Evolutionary conservation across 139 green algal genomes (phyloP), one percentile per base, ranked within the genome.

Genomic region (Tetradesmus lagerheimii): DNA sequence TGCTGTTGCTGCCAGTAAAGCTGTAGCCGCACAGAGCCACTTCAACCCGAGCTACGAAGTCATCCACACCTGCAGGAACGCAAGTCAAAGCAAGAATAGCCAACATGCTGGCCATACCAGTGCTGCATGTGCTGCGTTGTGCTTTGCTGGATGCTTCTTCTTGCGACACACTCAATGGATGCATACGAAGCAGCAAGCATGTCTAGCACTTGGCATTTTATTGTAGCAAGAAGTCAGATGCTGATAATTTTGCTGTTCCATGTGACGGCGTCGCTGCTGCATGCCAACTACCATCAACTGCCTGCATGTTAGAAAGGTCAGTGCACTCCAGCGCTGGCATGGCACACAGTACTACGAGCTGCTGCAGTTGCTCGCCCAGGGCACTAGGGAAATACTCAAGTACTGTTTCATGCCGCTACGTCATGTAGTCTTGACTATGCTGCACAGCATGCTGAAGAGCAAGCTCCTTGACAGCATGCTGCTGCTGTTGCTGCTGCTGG

Each of bases 1-100:
- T 98, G 31, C 92, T 94, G 93, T 98, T 98, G 79, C 96, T 93
- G 38, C 93, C 92, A 34, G 89, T 96, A 92, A 98, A 97, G 79
- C 96, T 96, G 64, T 93, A 96, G 35, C 90, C 91, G 57, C 86
- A 94, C 4, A 98, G 93, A 2, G 93, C 94, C 0, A 97, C 93
- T 87, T 98, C 94, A 16, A 95, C 80, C 15, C 96, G 95, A 0
- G 93, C 81, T 25, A 98, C 92, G 88, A 97, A 98, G 87, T 98
- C 96, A 81, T 98, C 96, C 11, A 96, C 87, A 5, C 79, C 79
- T 84, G 78, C 39, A 62, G 39, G 75, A 74, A 11, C 20, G 50
- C 50, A 25, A 64, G 50, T 2, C 50, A 64, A 64, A 34, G 62
- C 23, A 74, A 16, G 8, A n/a, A 16, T n/a, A n/a, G n/a, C n/a